Percentiles rank a stretch among this genome's conserved stretches.
These are phyloP conservation scores for Beta macrorhiza DNA, from an alignment of 179 eudicot species.

Conservation along the genomic window DNA sequence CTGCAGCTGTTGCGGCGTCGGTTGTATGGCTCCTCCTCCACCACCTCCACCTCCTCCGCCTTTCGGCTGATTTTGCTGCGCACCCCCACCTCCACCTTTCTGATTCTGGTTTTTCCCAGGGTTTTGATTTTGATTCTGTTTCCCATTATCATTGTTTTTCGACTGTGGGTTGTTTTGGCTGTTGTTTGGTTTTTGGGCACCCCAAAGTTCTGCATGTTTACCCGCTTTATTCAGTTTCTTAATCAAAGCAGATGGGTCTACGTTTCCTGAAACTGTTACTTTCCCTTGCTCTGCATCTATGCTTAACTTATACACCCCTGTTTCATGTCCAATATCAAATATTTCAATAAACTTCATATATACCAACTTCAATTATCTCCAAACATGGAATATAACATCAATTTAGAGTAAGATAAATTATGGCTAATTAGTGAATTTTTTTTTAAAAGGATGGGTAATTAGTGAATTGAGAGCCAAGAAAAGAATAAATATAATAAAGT, in stretches of 20 bases:
- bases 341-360: not conserved
- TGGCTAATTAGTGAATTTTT: constrained; percentile 4
- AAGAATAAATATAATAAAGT: constrained; percentile 21
- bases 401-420: not conserved
- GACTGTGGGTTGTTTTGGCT: constrained; percentile 18
- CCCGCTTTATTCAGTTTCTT: constrained; percentile 85
- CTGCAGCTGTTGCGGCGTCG: constrained; percentile 28
- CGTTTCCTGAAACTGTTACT: constrained; percentile 82
- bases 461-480: constrained; percentile 23
- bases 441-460: too few relatives aligned
- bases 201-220: constrained; percentile 92
- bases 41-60: constrained; percentile 37
- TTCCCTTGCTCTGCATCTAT: constrained; percentile 90
- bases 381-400: not conserved
- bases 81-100: constrained; percentile 29
- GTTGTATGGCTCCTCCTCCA: constrained; percentile 30
- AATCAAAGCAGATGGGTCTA: constrained; percentile 63
- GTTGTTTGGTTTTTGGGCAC: constrained; percentile 35
- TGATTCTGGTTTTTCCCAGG: not conserved
- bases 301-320: constrained; percentile 70
- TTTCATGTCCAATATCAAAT: not conserved
- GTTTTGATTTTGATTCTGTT: constrained; percentile 1
- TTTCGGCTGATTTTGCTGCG: constrained; percentile 29
- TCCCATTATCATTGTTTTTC: constrained; percentile 23
- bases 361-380: not conserved